Evolutionary conservation across 1,284 basidiomycete species (phyloP).

Genomic region (Irpex sp.): DNA sequence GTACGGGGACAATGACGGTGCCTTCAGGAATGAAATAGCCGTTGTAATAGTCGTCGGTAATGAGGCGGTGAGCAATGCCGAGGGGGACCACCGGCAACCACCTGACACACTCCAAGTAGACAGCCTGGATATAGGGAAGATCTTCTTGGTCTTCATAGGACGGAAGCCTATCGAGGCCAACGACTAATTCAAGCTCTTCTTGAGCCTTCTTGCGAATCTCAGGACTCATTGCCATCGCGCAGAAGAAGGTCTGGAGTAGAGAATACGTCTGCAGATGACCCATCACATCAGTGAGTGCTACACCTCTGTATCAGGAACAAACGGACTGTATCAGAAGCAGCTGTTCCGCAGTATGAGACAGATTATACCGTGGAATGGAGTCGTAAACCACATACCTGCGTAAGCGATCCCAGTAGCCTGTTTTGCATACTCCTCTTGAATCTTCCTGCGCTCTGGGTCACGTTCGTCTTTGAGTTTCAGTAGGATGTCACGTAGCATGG

Average conservation of each 20-base stretch:
- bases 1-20: background rate
- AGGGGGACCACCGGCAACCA: background rate
- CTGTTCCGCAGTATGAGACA: background rate
- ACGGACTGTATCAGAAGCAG: background rate
- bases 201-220: background rate
- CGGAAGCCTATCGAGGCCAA: background rate
- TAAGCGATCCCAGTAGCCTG: background rate
- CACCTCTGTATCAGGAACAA: background rate
- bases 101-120: background rate
- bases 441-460: background rate
- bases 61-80: slow-evolving; percentile 12
- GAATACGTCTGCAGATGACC: slow-evolving; percentile 12
- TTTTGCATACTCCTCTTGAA: background rate
- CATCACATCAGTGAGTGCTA: background rate
- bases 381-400: background rate
- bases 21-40: slow-evolving; percentile 1
- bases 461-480: background rate
- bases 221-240: background rate
- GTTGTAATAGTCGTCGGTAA: background rate
- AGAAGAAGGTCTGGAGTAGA: slow-evolving; percentile 4
- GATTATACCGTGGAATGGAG: background rate
- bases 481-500: background rate
- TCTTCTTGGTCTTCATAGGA: background rate
- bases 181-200: background rate
- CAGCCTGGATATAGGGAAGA: background rate